phyloP scores from a whole-genome alignment of 805 yeast species.

The Saturnispora kantuleensis region DNA sequence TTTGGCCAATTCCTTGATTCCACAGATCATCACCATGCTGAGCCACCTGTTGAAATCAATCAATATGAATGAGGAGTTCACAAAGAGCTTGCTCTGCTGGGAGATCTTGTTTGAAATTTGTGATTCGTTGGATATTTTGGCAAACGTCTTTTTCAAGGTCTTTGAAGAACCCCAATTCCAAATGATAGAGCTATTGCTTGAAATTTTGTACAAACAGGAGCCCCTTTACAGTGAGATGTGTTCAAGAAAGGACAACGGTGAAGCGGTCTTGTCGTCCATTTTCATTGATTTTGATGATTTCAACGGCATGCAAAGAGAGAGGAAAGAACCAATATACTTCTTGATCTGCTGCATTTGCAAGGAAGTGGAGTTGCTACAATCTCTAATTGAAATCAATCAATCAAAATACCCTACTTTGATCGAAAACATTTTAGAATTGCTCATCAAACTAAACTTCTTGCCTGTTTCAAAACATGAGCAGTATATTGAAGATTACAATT shows the following conservation, averaged over 20 bases:
- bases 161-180: constrained; percentile 10
- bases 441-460: constrained; percentile 32
- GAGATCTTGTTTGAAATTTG: constrained; percentile 23
- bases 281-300: constrained; percentile 19
- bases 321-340: constrained; percentile 16
- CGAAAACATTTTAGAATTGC: constrained; percentile 18
- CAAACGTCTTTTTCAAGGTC: constrained; percentile 19
- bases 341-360: constrained; percentile 20
- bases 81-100: constrained; percentile 15
- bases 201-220: constrained; percentile 16
- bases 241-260: not conserved
- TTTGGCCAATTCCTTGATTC: constrained; percentile 26
- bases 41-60: constrained; percentile 9
- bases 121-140: constrained; percentile 19
- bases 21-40: constrained; percentile 21
- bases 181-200: constrained; percentile 11
- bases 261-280: not conserved
- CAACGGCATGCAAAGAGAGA: constrained; percentile 16
- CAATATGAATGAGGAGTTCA: constrained; percentile 1
- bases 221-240: constrained; percentile 16
- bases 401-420: constrained; percentile 13
- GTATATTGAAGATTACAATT: constrained; percentile 55
- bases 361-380: constrained; percentile 25
- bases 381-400: constrained; percentile 18
- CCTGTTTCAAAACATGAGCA: constrained; percentile 34